Evolutionary conservation across 2,329 filamentous ascomycete genomes (phyloP), one percentile per base, ranked within the genome.

Genomic region (Pestalotiopsis sp.): DNA sequence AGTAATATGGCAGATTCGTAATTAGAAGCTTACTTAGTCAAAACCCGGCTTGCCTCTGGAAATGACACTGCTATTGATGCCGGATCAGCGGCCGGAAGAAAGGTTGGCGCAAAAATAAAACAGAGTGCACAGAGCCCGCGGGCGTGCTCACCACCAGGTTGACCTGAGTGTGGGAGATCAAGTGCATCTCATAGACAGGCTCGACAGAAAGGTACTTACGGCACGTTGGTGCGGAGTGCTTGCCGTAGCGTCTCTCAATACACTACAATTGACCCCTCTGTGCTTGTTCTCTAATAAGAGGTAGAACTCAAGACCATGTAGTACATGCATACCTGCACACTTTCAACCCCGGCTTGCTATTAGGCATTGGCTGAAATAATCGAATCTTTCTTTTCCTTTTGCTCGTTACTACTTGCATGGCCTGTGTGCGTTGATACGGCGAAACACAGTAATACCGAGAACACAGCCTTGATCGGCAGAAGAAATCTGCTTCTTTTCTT

Each of bases 31-130:
- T n/a, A 20, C 45, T 52, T 52, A 52, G 45, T 52, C 17, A 52
- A 23, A 52, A n/a, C 45, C 45, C 20, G 17, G 23, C 45, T n/a
- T 23, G 17, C 9, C 17, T n/a, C 45, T 23, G 17, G 45, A 52
- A 52, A 62, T 64, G 61, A 64, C 61, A 49, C 39, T 64, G n/a
- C n/a, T 13, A 27, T 6, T 36, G 31, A 31, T 39, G 61, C 61
- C 39, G 61, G 61, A 64, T 25, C 61, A 64, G 39, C 61, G 39
- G 38, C 20, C 20, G 20, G 25, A 45, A 64, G 20, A n/a, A 25
- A 20, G 7, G 39, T 14, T 31, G 31, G 23, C 31, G 14, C 14
- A 7, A 17, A 12, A 14, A 17, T 62, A 23, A 59, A 14, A 36
- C 45, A 9, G 14, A 23, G 27, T 36, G 17, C 14, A 59, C 14